phyloP scores from a whole-genome alignment of 768 basidiomycete species.

The Austroboletus eburneus region DNA sequence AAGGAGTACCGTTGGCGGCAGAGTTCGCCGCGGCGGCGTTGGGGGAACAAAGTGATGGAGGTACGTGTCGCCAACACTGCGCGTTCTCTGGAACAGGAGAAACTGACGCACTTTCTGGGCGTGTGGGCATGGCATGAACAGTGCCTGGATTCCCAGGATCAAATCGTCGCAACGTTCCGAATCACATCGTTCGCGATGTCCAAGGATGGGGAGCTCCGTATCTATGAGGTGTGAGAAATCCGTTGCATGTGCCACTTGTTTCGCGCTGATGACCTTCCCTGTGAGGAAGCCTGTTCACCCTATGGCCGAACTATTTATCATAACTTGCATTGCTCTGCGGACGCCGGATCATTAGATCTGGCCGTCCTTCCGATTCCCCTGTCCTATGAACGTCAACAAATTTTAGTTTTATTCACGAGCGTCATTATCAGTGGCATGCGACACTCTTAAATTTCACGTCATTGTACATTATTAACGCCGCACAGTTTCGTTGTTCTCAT shows the following conservation, averaged over 20 bases:
- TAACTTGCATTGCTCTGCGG: slow-evolving; percentile 31
- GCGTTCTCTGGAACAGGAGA: too few species aligned
- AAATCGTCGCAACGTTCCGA: slow-evolving; percentile 30
- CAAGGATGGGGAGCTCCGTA: slow-evolving; percentile 30
- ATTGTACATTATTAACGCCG: slow-evolving; percentile 4
- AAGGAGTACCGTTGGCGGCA: slow-evolving; percentile 24
- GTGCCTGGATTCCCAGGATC: slow-evolving; percentile 22
- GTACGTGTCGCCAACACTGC: slow-evolving; percentile 20
- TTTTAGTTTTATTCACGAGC: background rate
- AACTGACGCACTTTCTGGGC: too few species aligned
- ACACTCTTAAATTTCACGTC: background rate
- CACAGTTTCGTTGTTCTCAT: background rate
- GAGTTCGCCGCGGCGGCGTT: slow-evolving; percentile 6
- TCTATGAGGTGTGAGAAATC: slow-evolving; percentile 24
- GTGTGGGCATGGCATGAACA: too few species aligned
- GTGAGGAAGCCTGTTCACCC: slow-evolving; percentile 17
- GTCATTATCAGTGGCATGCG: background rate
- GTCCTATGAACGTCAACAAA: background rate
- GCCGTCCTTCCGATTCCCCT: background rate
- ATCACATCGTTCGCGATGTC: slow-evolving; percentile 26
- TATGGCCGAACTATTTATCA: slow-evolving; percentile 29
- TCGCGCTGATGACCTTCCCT: background rate
- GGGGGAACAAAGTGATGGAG: slow-evolving; percentile 14
- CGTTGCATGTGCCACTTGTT: background rate
- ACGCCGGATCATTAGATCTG: slow-evolving; percentile 24